Base-by-base conservation (phyloP, 371 early-diverging fungal species). In the Mortierella sp. region DNA sequence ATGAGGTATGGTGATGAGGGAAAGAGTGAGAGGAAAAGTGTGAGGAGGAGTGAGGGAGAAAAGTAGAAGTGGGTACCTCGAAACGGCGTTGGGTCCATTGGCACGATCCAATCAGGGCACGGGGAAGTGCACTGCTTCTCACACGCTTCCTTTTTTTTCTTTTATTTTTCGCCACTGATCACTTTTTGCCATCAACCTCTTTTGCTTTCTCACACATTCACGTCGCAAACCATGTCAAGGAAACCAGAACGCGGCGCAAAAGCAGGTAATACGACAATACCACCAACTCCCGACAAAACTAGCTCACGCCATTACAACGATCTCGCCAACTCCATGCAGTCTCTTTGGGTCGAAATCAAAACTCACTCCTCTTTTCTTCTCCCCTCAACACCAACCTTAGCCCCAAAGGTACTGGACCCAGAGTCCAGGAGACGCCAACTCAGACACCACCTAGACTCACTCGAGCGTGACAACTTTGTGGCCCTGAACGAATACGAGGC, bases 391-490 rank as follows among this genome's bases (percentile, higher is more conserved):
- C 9, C 11, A n/a, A n/a, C n/a, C n/a, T n/a, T 64, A 80, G 81
- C 69, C 0, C 78, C 74, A 16, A 82, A 82, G 55, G 83, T 82
- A 31, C 63, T 82, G 24, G 83, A 82, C 61, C 52, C 31, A 45
- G 78, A 77, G 22, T 58, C 78, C 1, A 55, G 83, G 69, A 77
- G 43, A 71, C 87, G 86, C 6, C 90, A 90, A 71, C 67, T 90
- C n/a, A 83, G 86, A 72, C 85, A 90, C 47, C 92, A 90, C 64
- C 83, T 93, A 2, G 93, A 92, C 64, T 90, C 92, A 11, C 76
- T 93, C 6, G 91, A 93, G 65, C 89, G 88, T 73, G 92, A 92
- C 74, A 92, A 93, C 81, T 92, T 89, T 68, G 86, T 88, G 34
- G 88, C 90, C 7, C 68, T 92, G 26, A 87, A 89, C 47, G 91